These are phyloP conservation scores for Aphanocladium album DNA, from an alignment of 2,329 filamentous ascomycete species.

Conservation along the genomic window DNA sequence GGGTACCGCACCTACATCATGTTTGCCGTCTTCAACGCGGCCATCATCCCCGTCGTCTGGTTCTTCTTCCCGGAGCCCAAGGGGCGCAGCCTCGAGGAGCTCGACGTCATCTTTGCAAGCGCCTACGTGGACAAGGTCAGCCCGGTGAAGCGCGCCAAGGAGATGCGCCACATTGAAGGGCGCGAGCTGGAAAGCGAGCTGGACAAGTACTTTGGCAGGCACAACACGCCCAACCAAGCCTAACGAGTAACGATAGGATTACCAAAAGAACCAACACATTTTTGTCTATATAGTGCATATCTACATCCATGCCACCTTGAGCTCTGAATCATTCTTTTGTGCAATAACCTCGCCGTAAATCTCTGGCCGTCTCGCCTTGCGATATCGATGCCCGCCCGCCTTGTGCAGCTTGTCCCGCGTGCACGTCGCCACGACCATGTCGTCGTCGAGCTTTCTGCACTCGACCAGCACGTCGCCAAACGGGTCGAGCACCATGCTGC, in stretches of 20 bases:
- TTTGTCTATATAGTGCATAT: too few species aligned
- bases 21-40: conserved; percentile 46
- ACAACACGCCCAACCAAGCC: neutral
- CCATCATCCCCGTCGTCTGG: conserved; percentile 45
- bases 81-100: conserved; percentile 57
- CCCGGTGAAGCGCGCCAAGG: conserved; percentile 23
- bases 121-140: conserved; percentile 22
- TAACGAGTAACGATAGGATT: neutral
- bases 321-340: conserved; percentile 10
- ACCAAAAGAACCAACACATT: too few species aligned
- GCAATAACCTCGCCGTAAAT: conserved; percentile 15
- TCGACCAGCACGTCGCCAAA: conserved; percentile 17
- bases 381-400: conserved; percentile 16
- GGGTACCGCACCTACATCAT: conserved; percentile 48
- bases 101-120: conserved; percentile 52
- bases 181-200: conserved; percentile 23
- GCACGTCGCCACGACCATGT: conserved; percentile 16
- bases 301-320: conserved; percentile 17
- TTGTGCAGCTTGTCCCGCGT: conserved; percentile 16
- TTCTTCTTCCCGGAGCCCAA: conserved; percentile 51
- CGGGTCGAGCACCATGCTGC: conserved; percentile 18
- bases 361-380: conserved; percentile 14
- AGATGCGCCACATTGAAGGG: conserved; percentile 23
- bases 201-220: conserved; percentile 24
- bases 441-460: conserved; percentile 15